These are phyloP conservation scores for Setomelanomma holmii DNA, from an alignment of 2,329 filamentous ascomycete species.

Conservation along the genomic window DNA sequence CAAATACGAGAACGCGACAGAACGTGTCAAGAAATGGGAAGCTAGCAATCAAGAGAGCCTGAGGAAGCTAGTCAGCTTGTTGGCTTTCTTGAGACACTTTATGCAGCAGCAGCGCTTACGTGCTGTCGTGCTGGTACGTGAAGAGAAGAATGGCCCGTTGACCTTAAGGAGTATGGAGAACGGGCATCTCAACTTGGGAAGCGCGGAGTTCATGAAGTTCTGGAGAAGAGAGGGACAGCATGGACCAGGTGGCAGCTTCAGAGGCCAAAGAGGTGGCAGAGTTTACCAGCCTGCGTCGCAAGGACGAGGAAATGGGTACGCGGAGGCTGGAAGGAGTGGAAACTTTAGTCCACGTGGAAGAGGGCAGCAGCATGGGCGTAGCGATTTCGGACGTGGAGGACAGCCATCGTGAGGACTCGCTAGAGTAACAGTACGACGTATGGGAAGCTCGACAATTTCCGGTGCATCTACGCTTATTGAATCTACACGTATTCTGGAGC, in stretches of 20 bases:
- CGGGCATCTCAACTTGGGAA: constrained; percentile 13
- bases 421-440: too few species aligned
- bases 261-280: background rate
- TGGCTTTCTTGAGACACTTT: constrained; percentile 14
- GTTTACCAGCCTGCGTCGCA: background rate
- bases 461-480: too few species aligned
- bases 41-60: constrained; percentile 26
- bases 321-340: background rate
- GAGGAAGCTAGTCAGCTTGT: constrained; percentile 29
- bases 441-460: too few species aligned
- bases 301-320: background rate
- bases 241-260: background rate
- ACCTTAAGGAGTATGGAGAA: constrained; percentile 24
- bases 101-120: constrained; percentile 4
- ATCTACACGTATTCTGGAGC: too few species aligned
- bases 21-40: constrained; percentile 31
- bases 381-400: background rate
- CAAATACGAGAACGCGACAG: constrained; percentile 22
- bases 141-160: constrained; percentile 23
- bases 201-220: constrained; percentile 17
- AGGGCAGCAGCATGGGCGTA: background rate
- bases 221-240: constrained; percentile 13
- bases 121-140: constrained; percentile 22
- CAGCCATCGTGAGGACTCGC: too few species aligned
- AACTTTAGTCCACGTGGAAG: background rate